Evolutionary conservation across 805 yeast genomes (phyloP).

Genomic region (Metschnikowia proteae): DNA sequence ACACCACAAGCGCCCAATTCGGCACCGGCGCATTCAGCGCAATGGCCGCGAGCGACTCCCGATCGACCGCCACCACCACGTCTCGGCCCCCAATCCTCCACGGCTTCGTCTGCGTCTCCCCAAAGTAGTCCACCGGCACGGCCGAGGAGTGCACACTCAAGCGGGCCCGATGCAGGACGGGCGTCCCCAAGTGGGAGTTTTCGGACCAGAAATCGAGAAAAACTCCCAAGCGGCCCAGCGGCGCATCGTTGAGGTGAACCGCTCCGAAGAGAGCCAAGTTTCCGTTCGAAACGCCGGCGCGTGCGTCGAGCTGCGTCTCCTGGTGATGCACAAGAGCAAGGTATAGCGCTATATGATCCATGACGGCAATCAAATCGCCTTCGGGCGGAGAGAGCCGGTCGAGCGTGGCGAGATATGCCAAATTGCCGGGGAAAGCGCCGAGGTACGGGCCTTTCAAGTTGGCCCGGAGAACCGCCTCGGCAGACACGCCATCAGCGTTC

Average conservation of each 20-base stretch:
- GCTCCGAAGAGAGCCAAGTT: constrained; percentile 26
- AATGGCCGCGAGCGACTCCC: constrained; percentile 5
- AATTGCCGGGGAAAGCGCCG: constrained; percentile 32
- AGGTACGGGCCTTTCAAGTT: constrained; percentile 24
- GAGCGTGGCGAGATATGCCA: constrained; percentile 34
- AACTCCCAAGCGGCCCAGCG: constrained; percentile 26
- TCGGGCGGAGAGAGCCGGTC: constrained; percentile 32
- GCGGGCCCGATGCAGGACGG: constrained; percentile 19
- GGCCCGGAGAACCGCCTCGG: constrained; percentile 28
- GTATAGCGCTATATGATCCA: constrained; percentile 30
- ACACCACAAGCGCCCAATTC: constrained; percentile 27
- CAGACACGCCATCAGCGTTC: constrained; percentile 10
- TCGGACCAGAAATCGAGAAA: constrained; percentile 38
- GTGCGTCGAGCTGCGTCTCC: constrained; percentile 20
- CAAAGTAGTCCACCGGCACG: constrained; percentile 20
- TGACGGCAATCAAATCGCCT: constrained; percentile 28
- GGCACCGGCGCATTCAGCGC: not conserved
- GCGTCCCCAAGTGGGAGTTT: constrained; percentile 21
- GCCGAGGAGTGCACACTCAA: constrained; percentile 20
- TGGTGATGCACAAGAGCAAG: constrained; percentile 23
- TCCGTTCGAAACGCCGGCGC: constrained; percentile 21
- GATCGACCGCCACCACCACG: constrained; percentile 20
- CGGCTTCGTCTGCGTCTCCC: constrained; percentile 16
- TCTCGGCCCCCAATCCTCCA: constrained; percentile 22
- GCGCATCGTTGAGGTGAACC: constrained; percentile 24